These are phyloP conservation scores for Mycena metata DNA, from an alignment of 768 basidiomycete genomes.

Conservation along the genomic window DNA sequence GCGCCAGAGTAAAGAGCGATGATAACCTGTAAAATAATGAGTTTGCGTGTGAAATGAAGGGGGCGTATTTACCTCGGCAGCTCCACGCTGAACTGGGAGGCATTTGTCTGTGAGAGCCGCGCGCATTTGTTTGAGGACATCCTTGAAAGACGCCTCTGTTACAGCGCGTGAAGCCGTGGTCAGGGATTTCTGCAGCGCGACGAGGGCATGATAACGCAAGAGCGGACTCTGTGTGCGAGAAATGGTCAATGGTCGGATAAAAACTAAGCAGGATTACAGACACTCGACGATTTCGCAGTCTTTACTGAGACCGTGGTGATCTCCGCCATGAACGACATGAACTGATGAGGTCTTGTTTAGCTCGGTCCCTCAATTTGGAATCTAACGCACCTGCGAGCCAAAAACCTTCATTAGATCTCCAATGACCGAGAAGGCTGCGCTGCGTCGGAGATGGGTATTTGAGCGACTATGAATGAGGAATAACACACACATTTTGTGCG, in stretches of 20 bases:
- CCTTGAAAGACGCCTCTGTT: constrained; percentile 81
- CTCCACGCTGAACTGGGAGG: constrained; percentile 86
- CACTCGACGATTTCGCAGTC: constrained; percentile 79
- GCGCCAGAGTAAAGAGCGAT: constrained; percentile 68
- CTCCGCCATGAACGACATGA: constrained; percentile 97
- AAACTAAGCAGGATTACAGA: constrained; percentile 51
- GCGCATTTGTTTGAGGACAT: constrained; percentile 88
- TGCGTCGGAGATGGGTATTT: constrained; percentile 45
- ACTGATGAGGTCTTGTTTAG: constrained; percentile 57
- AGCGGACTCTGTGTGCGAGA: constrained; percentile 71
- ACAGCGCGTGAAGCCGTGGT: constrained; percentile 85
- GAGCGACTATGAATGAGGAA: not conserved
- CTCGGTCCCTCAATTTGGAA: not conserved
- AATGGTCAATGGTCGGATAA: constrained; percentile 14
- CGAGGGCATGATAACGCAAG: constrained; percentile 84
- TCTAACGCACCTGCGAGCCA: constrained; percentile 81
- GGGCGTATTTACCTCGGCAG: constrained; percentile 72
- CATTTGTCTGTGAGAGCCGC: constrained; percentile 84
- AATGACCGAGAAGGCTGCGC: constrained; percentile 87
- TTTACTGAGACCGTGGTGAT: constrained; percentile 76
- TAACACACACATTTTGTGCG: constrained; percentile 72
- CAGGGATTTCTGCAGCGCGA: constrained; percentile 85
- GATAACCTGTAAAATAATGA: constrained; percentile 53
- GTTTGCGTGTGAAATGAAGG: constrained; percentile 26
- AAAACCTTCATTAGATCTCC: constrained; percentile 90